Evolutionary conservation across 192 early-diverging fungal genomes (phyloP).

Genomic region (Coemansia reversa): DNA sequence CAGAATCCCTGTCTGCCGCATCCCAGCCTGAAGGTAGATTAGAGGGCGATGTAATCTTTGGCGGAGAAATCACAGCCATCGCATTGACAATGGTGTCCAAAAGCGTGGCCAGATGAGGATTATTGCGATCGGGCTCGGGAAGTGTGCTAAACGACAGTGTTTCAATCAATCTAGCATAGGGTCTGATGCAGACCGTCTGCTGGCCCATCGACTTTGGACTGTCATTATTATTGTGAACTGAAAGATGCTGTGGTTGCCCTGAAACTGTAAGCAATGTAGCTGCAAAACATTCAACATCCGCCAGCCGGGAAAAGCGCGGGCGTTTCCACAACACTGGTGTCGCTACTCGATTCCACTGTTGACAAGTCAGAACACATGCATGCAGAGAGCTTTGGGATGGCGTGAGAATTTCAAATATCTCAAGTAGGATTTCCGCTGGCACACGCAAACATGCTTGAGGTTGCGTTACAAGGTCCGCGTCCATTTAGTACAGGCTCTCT

Average conservation of each 20-base stretch:
- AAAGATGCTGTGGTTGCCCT: neutral
- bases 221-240: neutral
- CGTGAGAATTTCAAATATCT: constrained; percentile 26
- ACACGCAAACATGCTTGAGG: constrained; percentile 27
- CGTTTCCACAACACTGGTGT: constrained; percentile 54
- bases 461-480: neutral
- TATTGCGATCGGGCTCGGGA: constrained; percentile 44
- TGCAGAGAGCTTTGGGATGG: constrained; percentile 35
- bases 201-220: neutral
- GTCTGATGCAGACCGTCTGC: constrained; percentile 10
- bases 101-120: constrained; percentile 38
- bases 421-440: constrained; percentile 37
- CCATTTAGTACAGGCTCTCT: neutral
- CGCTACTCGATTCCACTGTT: constrained; percentile 52
- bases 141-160: constrained; percentile 45
- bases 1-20: neutral
- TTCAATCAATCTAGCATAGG: constrained; percentile 33
- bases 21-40: neutral
- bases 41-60: neutral
- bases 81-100: constrained; percentile 44
- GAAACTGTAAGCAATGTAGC: constrained; percentile 23
- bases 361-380: constrained; percentile 47
- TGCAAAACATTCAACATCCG: constrained; percentile 40
- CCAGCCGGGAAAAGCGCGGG: constrained; percentile 45
- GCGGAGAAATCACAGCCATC: constrained; percentile 14